Percentiles rank a stretch among this genome's conserved stretches.
These are phyloP conservation scores for Phyllosticta citrichinensis DNA, from an alignment of 2,329 filamentous ascomycete species.

Conservation along the genomic window DNA sequence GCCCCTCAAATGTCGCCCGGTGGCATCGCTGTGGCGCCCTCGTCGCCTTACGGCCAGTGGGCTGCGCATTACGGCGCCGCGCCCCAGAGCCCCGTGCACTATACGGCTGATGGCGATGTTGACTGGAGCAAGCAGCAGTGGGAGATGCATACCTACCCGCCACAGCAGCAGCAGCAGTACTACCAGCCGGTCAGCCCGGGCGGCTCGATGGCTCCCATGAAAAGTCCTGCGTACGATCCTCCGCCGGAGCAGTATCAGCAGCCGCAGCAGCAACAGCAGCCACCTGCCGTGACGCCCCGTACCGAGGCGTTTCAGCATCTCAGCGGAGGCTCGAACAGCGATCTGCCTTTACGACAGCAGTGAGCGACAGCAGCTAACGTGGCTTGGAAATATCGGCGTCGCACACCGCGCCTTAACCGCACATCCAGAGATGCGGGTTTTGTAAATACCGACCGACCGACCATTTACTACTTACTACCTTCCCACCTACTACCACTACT, in stretches of 20 bases:
- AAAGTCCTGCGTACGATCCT: not conserved
- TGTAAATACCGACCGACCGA: not conserved
- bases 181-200: not conserved
- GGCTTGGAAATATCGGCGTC: not conserved
- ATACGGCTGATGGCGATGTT: constrained; percentile 1
- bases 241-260: not conserved
- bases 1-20: not conserved
- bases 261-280: constrained; percentile 7
- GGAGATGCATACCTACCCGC: constrained; percentile 22
- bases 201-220: not conserved
- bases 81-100: constrained; percentile 1
- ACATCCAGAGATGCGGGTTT: not conserved
- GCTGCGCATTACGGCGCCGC: constrained; percentile 24
- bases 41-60: constrained; percentile 28
- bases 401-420: too few species aligned
- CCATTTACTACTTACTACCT: not conserved
- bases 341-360: constrained; percentile 2
- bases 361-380: not conserved
- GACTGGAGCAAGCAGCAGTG: constrained; percentile 23
- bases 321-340: constrained; percentile 11
- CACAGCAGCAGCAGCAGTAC: not conserved
- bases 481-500: not conserved
- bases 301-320: constrained; percentile 24
- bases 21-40: constrained; percentile 9
- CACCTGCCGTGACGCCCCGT: constrained; percentile 20